Conservation (phyloP, 2,329 filamentous ascomycete genomes). For the Stemphylium lycopersici region DNA sequence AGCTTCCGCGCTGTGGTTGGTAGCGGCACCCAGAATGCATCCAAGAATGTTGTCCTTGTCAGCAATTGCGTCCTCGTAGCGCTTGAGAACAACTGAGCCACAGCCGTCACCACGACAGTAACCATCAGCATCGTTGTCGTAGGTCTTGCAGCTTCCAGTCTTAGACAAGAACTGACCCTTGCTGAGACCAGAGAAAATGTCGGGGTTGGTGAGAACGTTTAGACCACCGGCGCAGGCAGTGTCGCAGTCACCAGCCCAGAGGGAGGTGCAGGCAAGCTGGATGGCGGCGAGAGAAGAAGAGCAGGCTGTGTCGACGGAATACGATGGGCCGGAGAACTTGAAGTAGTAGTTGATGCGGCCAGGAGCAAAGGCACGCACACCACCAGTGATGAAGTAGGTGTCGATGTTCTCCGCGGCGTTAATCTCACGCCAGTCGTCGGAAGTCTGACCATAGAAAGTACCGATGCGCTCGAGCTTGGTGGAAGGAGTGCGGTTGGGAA, state of each 20-base stretch:
- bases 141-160: slow-evolving; percentile 78
- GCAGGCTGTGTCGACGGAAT: slow-evolving; percentile 78
- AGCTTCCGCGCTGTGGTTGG: slow-evolving; percentile 82
- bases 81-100: slow-evolving; percentile 77
- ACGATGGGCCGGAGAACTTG: slow-evolving; percentile 75
- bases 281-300: slow-evolving; percentile 76
- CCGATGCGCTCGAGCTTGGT: slow-evolving; percentile 70
- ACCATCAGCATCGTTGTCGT: slow-evolving; percentile 79
- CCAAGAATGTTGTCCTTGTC: slow-evolving; percentile 77
- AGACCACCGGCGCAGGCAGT: slow-evolving; percentile 80
- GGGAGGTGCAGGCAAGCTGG: slow-evolving; percentile 72
- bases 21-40: slow-evolving; percentile 74
- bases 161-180: slow-evolving; percentile 80
- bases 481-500: slow-evolving; percentile 72
- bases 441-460: slow-evolving; percentile 76
- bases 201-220: slow-evolving; percentile 79
- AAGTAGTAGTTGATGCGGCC: slow-evolving; percentile 78
- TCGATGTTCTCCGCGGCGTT: slow-evolving; percentile 75
- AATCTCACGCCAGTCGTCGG: slow-evolving; percentile 78
- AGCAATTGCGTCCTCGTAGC: slow-evolving; percentile 75
- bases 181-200: slow-evolving; percentile 77
- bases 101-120: slow-evolving; percentile 82
- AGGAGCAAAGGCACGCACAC: slow-evolving; percentile 65
- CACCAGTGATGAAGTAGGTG: slow-evolving; percentile 70
- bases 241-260: slow-evolving; percentile 79